Percentiles rank a stretch among this genome's conserved stretches.
Conservation (phyloP, 441 rosid genomes). For the Gossypium aridum region DNA sequence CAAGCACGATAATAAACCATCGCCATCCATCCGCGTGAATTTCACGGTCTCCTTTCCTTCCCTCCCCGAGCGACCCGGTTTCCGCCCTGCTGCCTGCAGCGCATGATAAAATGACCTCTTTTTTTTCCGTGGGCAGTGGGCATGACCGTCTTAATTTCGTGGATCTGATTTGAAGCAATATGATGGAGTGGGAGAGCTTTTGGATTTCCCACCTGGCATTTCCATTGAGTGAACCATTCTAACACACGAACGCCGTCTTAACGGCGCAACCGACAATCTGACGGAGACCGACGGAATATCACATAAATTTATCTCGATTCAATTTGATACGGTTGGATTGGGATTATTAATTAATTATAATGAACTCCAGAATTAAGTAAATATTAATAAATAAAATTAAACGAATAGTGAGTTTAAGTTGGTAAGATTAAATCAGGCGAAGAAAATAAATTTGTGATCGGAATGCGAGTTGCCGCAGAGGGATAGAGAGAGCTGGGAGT, state of each 20-base stretch:
- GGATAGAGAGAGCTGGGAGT: too few species aligned
- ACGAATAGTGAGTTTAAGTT: too few species aligned
- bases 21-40: neutral
- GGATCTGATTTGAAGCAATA: neutral
- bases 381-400: too few species aligned
- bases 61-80: neutral
- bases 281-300: neutral
- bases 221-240: slow-evolving; percentile 21
- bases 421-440: too few species aligned
- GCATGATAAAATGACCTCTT: neutral
- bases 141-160: neutral
- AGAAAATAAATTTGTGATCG: too few species aligned
- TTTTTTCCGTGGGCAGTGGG: neutral
- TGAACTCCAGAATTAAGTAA: too few species aligned
- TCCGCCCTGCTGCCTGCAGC: neutral
- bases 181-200: neutral
- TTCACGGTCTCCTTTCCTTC: neutral
- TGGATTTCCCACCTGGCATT: slow-evolving; percentile 12
- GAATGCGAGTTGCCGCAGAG: too few species aligned
- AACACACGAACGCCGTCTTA: slow-evolving; percentile 10
- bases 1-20: neutral
- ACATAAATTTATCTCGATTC: neutral
- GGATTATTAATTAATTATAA: too few species aligned
- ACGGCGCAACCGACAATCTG: slow-evolving; percentile 29
- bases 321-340: too few species aligned